These are phyloP conservation scores for Metarhizium sp. DNA, from an alignment of 2,329 filamentous ascomycete genomes.

Conservation along the genomic window DNA sequence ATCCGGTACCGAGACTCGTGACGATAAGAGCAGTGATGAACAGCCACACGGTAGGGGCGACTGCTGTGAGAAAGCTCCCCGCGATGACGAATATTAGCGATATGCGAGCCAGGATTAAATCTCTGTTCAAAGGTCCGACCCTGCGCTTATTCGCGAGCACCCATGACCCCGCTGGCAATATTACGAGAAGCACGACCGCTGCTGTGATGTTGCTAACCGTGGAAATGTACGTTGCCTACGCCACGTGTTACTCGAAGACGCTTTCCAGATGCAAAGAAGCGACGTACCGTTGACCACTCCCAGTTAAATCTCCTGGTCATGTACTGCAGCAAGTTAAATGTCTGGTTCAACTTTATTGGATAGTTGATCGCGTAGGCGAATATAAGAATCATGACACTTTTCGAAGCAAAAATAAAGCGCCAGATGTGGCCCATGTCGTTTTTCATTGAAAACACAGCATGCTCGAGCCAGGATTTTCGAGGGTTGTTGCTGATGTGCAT, in stretches of 20 bases:
- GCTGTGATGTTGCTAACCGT: slow-evolving; percentile 28
- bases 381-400: slow-evolving; percentile 27
- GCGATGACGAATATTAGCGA: slow-evolving; percentile 21
- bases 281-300: slow-evolving; percentile 32
- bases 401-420: slow-evolving; percentile 30
- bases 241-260: not conserved
- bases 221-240: slow-evolving; percentile 30
- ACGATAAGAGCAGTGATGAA: slow-evolving; percentile 32
- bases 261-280: not conserved
- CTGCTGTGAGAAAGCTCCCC: slow-evolving; percentile 27
- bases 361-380: slow-evolving; percentile 18
- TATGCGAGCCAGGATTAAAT: slow-evolving; percentile 29
- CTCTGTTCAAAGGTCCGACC: slow-evolving; percentile 25
- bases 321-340: slow-evolving; percentile 39
- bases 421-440: slow-evolving; percentile 26
- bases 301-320: slow-evolving; percentile 40
- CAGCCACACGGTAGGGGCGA: slow-evolving; percentile 24
- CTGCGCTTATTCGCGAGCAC: slow-evolving; percentile 21
- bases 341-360: slow-evolving; percentile 20
- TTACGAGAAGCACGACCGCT: slow-evolving; percentile 26
- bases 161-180: slow-evolving; percentile 27
- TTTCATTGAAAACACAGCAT: slow-evolving; percentile 16
- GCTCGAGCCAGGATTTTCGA: slow-evolving; percentile 7
- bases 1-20: slow-evolving; percentile 35
- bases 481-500: not conserved